phyloP scores from a whole-genome alignment of 768 basidiomycete species.

The Mycena chlorophos region DNA sequence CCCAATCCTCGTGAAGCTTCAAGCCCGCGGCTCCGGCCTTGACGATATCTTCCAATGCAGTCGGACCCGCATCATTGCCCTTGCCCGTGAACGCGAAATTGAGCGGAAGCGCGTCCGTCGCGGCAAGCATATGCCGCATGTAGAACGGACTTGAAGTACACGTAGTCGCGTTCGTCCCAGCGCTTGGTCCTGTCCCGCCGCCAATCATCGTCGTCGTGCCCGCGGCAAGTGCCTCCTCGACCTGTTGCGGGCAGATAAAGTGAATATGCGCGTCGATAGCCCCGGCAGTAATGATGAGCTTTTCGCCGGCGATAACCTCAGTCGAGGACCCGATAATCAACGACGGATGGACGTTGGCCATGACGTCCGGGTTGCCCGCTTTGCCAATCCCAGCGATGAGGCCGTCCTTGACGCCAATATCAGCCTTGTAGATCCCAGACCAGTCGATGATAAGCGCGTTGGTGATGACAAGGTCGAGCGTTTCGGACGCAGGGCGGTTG shows the following conservation, averaged over 20 bases:
- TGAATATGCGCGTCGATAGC: conserved; percentile 91
- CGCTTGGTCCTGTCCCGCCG: conserved; percentile 92
- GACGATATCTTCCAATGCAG: conserved; percentile 77
- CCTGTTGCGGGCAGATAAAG: conserved; percentile 93
- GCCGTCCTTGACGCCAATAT: conserved; percentile 88
- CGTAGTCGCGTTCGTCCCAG: conserved; percentile 90
- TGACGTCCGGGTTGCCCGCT: conserved; percentile 93
- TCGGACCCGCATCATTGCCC: conserved; percentile 84
- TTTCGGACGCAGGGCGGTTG: conserved; percentile 60
- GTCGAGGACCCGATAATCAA: conserved; percentile 89
- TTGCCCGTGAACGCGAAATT: conserved; percentile 97
- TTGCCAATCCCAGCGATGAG: conserved; percentile 90
- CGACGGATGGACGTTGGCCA: conserved; percentile 70
- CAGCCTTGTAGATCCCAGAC: conserved; percentile 97
- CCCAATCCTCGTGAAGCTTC: conserved; percentile 99
- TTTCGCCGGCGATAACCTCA: conserved; percentile 95
- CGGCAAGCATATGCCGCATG: conserved; percentile 86
- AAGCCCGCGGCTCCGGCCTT: conserved; percentile 84
- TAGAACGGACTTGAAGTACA: conserved; percentile 92
- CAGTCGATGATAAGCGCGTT: conserved; percentile 94
- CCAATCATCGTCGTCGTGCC: conserved; percentile 95
- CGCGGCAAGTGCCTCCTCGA: conserved; percentile 76
- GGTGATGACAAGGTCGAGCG: conserved; percentile 91
- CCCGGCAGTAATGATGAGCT: conserved; percentile 91
- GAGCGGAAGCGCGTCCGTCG: conserved; percentile 86